Percentiles rank a stretch among this genome's conserved stretches.
These are phyloP conservation scores for Flaveria floridana DNA, from an alignment of 140 eudicot genomes.

Conservation along the genomic window DNA sequence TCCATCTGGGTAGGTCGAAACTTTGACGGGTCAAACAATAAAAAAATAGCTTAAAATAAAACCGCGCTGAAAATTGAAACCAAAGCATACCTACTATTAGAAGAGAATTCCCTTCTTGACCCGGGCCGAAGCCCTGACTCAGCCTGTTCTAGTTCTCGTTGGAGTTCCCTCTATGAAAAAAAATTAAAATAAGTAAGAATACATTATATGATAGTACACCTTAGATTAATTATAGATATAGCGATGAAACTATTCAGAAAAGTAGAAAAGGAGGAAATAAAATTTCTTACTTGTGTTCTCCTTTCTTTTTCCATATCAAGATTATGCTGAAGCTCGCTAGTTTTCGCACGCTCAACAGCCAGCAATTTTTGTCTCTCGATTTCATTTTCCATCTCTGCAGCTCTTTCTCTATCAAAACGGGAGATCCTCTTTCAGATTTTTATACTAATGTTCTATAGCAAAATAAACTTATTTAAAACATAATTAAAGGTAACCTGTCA, in stretches of 20 bases:
- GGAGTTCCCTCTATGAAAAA: conserved; percentile 79
- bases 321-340: conserved; percentile 80
- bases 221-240: not conserved
- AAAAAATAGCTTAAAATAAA: not conserved
- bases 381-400: conserved; percentile 76
- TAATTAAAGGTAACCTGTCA: conserved; percentile 62
- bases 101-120: conserved; percentile 76
- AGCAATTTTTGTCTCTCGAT: conserved; percentile 78
- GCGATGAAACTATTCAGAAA: not conserved
- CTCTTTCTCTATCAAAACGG: conserved; percentile 58
- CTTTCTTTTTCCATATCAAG: conserved; percentile 94
- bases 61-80: not conserved
- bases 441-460: not conserved
- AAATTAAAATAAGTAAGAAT: not conserved
- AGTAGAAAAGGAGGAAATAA: not conserved
- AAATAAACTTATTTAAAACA: not conserved
- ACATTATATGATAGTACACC: not conserved
- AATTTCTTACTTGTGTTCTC: conserved; percentile 67
- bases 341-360: conserved; percentile 85
- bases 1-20: not conserved
- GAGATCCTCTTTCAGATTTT: conserved; percentile 13
- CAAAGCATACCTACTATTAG: conserved; percentile 60
- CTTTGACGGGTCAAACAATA: not conserved
- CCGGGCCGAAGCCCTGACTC: conserved; percentile 67
- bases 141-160: conserved; percentile 84